Evolutionary conservation across 495 filamentous ascomycete species (phyloP), one percentile per base, ranked within the genome.

Genomic region (Tuber microsphaerosporum): DNA sequence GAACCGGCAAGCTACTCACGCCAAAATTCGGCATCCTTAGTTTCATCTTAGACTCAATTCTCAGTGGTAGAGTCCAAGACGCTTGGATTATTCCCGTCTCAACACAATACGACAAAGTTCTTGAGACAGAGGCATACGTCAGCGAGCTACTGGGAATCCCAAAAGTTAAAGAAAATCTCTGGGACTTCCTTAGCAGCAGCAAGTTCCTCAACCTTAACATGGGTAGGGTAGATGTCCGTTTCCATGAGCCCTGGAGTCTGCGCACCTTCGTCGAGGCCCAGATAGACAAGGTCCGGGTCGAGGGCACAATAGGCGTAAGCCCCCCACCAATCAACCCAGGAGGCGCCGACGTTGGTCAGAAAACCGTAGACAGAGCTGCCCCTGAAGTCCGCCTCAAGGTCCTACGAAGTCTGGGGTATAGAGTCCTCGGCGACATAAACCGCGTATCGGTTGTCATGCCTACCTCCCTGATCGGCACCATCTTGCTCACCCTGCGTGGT

Each of bases 61-160:
- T 97, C 4, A 93, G 91, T 9, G 93, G 94, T n/a, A 87, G 93
- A 1, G 92, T 97, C 3, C 86, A 94, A 74, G 95, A 99, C 83
- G 92, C 93, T 22, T 92, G 96, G 42, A 91, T 99, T 69, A 97
- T 93, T 79, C 94, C 94, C 4, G 95, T 99, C 43, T 94, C 92
- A 83, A 97, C 93, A 2, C 95, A 98, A 81, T 99, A 99, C 82
- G 95, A 99, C 87, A 99, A 97, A 80, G 95, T 99, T 71, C 92
- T 99, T 70, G 95, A 99, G 83, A 97, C 94, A 12, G 94, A 97
- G 80, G 95, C 93, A 26, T 99, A 98, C 82, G 94, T 97, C 71
- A 93, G 89, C 72, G 95, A 98, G 83, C 89, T 99, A 6, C 87
- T 99, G 6, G 95, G 95, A 37, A 90, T 95, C 68, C 95, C 95